phyloP scores from a whole-genome alignment of 2,329 filamentous ascomycete genomes.

The Amauroascus niger region DNA sequence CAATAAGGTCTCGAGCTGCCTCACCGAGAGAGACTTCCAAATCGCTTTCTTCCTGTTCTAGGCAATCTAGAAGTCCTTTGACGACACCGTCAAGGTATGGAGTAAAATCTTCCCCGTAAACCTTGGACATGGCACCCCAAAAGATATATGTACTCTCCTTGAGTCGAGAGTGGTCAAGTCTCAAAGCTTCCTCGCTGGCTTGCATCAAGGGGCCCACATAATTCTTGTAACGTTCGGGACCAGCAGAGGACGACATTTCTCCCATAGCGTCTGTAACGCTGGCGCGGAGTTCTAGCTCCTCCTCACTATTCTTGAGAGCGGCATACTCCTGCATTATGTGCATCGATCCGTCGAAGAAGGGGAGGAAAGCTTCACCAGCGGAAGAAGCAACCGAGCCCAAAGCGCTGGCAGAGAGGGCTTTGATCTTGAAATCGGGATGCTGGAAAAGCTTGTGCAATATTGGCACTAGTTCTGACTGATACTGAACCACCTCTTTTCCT shows the following conservation, averaged over 20 bases:
- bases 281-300: conserved; percentile 80
- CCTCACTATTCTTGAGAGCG: conserved; percentile 75
- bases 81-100: conserved; percentile 40
- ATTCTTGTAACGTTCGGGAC: conserved; percentile 73
- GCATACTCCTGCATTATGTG: conserved; percentile 75
- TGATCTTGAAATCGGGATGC: conserved; percentile 79
- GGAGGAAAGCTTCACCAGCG: conserved; percentile 69
- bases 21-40: conserved; percentile 66
- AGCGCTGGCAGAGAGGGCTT: conserved; percentile 78
- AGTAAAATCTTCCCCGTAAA: conserved; percentile 62
- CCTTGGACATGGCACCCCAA: conserved; percentile 89
- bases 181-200: conserved; percentile 80
- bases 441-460: conserved; percentile 75
- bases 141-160: conserved; percentile 96
- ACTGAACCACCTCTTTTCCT: conserved; percentile 66
- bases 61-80: conserved; percentile 61
- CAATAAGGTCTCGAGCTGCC: conserved; percentile 62
- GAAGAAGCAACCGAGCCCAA: conserved; percentile 84
- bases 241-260: conserved; percentile 82
- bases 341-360: conserved; percentile 91
- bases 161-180: conserved; percentile 78
- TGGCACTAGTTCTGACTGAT: conserved; percentile 72
- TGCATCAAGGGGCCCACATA: conserved; percentile 87
- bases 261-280: conserved; percentile 89
- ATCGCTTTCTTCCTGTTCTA: conserved; percentile 81